A percentile compares a stretch with the other conserved stretches of the same genome.
These are phyloP conservation scores for Kalanchoe fedtschenkoi DNA, from an alignment of 164 flowering plant species.

Conservation along the genomic window DNA sequence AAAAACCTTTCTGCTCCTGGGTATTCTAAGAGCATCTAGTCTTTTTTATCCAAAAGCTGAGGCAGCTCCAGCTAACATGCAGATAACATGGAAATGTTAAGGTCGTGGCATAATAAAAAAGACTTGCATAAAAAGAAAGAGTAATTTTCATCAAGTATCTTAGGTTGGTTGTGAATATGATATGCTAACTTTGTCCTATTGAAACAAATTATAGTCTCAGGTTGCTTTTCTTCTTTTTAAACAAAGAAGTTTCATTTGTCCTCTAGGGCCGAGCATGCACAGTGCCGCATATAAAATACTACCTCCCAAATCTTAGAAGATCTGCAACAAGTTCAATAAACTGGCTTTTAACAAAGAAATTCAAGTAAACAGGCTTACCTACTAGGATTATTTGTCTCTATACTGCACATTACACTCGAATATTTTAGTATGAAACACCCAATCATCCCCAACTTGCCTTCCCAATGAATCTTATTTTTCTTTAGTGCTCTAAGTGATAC, in stretches of 20 bases:
- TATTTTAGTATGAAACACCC: neutral
- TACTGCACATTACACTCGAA: neutral
- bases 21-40: neutral
- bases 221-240: neutral
- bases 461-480: neutral
- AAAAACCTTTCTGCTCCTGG: neutral
- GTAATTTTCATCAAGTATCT: neutral
- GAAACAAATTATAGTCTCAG: neutral
- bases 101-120: neutral
- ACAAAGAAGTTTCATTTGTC: neutral
- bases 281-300: neutral
- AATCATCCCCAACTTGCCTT: neutral
- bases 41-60: neutral
- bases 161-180: neutral
- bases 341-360: neutral
- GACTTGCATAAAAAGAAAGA: neutral
- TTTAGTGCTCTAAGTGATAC: neutral
- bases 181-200: neutral
- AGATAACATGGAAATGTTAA: neutral
- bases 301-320: neutral
- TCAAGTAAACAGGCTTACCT: neutral
- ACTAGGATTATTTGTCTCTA: neutral
- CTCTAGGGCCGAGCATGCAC: neutral
- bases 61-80: constrained; percentile 5
- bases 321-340: neutral